A percentile compares a stretch with the other conserved stretches of the same genome.
These are phyloP conservation scores for Sordariomycetes sp. DNA, from an alignment of 2,329 filamentous ascomycete species.

Conservation along the genomic window DNA sequence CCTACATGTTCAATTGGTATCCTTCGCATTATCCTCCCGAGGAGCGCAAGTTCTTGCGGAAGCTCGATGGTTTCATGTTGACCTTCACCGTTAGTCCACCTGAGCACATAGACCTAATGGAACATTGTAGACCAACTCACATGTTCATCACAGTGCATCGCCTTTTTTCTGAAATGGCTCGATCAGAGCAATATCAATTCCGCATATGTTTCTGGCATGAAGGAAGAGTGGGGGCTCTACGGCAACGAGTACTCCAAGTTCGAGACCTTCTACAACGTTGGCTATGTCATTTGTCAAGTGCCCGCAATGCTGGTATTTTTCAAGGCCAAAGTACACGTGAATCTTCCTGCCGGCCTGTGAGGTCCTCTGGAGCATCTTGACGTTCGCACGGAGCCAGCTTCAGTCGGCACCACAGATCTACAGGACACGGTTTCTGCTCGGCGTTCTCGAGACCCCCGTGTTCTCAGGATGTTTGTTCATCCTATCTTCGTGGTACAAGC, in stretches of 20 bases:
- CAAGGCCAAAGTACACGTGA: constrained; percentile 30
- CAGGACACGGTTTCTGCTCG: constrained; percentile 44
- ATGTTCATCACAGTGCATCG: too few relatives aligned
- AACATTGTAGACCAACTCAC: constrained; percentile 10
- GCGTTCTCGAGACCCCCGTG: constrained; percentile 40
- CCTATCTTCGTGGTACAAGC: constrained; percentile 44
- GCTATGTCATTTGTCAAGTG: constrained; percentile 39
- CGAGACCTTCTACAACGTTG: constrained; percentile 34
- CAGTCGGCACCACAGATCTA: constrained; percentile 37
- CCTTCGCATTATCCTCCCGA: constrained; percentile 18
- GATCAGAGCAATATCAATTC: constrained; percentile 38
- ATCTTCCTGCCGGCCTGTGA: constrained; percentile 42
- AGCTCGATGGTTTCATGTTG: constrained; percentile 18
- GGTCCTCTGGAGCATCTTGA: constrained; percentile 46
- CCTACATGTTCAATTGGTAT: constrained; percentile 20
- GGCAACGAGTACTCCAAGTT: constrained; percentile 47
- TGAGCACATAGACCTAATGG: neutral
- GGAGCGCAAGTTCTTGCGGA: constrained; percentile 15
- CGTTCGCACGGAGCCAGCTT: constrained; percentile 43
- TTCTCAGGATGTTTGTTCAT: constrained; percentile 37
- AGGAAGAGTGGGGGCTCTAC: constrained; percentile 39
- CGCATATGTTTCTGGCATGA: constrained; percentile 44
- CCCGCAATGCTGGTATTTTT: constrained; percentile 43
- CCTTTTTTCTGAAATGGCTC: constrained; percentile 36
- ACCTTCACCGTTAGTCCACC: constrained; percentile 10